Evolutionary conservation across 352 stramenopile species (phyloP).

Genomic region (Globisporangium yorkense): DNA sequence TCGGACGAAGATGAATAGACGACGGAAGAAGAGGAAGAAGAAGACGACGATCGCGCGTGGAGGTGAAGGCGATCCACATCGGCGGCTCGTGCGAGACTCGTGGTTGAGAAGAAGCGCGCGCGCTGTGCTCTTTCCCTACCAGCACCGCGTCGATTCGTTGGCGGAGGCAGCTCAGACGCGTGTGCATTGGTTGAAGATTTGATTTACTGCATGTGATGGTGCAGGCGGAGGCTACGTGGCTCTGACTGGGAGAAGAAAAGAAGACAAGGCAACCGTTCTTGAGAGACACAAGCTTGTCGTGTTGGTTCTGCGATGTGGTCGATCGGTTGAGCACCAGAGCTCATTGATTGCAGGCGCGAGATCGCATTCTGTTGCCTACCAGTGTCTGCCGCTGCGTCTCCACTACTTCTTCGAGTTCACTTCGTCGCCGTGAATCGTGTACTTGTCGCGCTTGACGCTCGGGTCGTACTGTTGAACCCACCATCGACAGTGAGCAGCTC

Average conservation of each 20-base stretch:
- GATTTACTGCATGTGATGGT: constrained; percentile 6
- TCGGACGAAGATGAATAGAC: constrained; percentile 83
- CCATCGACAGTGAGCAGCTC: not conserved
- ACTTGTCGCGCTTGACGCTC: constrained; percentile 70
- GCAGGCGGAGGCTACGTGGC: not conserved
- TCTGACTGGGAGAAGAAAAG: not conserved
- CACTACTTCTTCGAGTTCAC: constrained; percentile 32
- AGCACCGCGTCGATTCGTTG: not conserved
- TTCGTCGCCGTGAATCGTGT: constrained; percentile 76
- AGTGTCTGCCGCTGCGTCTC: not conserved
- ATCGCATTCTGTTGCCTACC: not conserved
- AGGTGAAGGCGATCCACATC: not conserved
- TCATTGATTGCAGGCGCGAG: too few species aligned
- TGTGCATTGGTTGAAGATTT: constrained; percentile 1
- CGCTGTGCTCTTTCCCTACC: not conserved
- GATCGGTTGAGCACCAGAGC: too few species aligned
- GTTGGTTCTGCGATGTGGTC: not conserved
- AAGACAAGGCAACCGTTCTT: not conserved
- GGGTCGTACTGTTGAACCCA: constrained; percentile 55
- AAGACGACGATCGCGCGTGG: not conserved
- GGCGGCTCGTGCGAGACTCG: too few species aligned
- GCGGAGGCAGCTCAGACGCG: not conserved
- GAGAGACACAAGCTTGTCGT: not conserved
- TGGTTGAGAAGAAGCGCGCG: not conserved
- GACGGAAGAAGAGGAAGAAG: not conserved